Evolutionary conservation across 495 filamentous ascomycete genomes (phyloP).

Genomic region (Penicillium paxilli): DNA sequence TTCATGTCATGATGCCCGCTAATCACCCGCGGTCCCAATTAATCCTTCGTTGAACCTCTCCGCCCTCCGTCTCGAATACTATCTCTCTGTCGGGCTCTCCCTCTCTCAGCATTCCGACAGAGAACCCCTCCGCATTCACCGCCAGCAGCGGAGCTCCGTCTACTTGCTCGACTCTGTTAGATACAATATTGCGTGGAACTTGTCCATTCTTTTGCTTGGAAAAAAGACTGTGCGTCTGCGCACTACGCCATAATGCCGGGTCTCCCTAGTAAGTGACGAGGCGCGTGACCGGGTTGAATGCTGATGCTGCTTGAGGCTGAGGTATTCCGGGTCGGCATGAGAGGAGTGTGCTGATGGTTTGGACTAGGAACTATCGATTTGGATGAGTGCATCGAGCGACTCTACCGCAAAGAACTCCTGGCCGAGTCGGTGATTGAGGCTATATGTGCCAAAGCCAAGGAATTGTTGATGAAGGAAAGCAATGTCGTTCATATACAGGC

Average conservation of each 20-base stretch:
- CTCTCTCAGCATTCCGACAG: conserved; percentile 4
- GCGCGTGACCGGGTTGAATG: background rate
- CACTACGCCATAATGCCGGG: conserved; percentile 67
- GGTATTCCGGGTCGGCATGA: too few species aligned
- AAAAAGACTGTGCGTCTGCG: too few species aligned
- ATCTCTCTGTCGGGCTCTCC: conserved; percentile 2
- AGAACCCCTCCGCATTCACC: background rate
- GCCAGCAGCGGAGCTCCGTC: background rate
- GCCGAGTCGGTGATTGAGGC: conserved; percentile 98
- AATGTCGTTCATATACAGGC: conserved; percentile 97
- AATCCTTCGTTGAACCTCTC: conserved; percentile 10
- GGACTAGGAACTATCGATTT: conserved; percentile 86
- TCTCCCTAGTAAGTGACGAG: conserved; percentile 69
- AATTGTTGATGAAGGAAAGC: conserved; percentile 98
- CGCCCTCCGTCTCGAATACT: background rate
- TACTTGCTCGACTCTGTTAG: background rate
- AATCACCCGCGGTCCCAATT: background rate
- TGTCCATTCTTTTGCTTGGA: conserved; percentile 2
- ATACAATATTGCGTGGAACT: background rate
- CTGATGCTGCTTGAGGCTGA: too few species aligned
- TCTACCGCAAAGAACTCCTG: conserved; percentile 94
- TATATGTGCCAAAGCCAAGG: conserved; percentile 98
- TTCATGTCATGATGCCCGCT: conserved; percentile 18
- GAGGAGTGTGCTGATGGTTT: too few species aligned
- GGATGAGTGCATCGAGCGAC: conserved; percentile 93